Evolutionary conservation across 805 yeast species (phyloP).

Genomic region (Saturnispora quitensis): DNA sequence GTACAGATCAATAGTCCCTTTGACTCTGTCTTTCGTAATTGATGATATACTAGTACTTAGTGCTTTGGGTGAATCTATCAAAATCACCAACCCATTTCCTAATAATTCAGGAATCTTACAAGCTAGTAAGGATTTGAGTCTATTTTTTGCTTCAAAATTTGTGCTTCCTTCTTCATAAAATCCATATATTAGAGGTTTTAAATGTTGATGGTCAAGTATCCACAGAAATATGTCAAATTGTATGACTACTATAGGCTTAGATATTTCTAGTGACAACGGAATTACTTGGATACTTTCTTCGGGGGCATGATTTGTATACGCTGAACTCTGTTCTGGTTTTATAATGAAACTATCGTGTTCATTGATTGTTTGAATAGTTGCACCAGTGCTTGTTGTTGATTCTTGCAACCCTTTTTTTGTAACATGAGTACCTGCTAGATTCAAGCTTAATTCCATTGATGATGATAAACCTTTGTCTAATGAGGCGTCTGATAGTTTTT

Average conservation of each 20-base stretch:
- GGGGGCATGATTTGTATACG: background rate
- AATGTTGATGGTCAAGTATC: background rate
- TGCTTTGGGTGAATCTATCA: constrained; percentile 4
- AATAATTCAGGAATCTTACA: constrained; percentile 11
- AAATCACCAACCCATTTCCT: constrained; percentile 5
- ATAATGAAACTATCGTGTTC: background rate
- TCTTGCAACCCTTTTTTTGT: background rate
- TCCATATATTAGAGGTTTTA: background rate
- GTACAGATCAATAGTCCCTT: background rate
- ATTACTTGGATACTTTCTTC: background rate
- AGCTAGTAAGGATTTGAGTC: constrained; percentile 10
- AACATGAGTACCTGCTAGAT: constrained; percentile 1
- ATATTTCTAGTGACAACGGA: background rate
- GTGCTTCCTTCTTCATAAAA: background rate
- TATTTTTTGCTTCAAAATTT: background rate
- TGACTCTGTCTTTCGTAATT: background rate
- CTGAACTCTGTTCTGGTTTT: background rate
- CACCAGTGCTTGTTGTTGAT: background rate
- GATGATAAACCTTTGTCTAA: background rate
- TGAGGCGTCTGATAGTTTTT: background rate
- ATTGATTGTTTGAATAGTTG: background rate
- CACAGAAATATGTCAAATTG: constrained; percentile 1
- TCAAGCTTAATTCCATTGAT: background rate
- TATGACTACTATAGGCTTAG: background rate
- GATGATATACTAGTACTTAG: background rate